Evolutionary conservation across 2,329 filamentous ascomycete species (phyloP).

Genomic region (Ophiostoma pallidulum): DNA sequence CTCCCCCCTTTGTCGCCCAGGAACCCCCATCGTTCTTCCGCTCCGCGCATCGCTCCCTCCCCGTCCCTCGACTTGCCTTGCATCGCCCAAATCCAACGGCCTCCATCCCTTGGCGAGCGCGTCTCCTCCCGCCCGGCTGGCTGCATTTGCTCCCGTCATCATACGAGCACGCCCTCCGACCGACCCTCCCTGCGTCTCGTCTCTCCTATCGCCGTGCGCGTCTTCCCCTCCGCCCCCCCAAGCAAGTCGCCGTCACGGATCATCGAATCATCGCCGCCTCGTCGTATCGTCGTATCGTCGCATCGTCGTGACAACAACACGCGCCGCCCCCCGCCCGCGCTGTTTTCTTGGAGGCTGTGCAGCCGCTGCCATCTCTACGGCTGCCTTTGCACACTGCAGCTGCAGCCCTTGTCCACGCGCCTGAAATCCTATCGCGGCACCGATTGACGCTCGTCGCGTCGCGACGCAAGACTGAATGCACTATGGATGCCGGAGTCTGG

Average conservation of each 20-base stretch:
- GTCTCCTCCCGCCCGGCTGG: too few relatives aligned
- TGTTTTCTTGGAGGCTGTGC: neutral
- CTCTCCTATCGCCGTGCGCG: constrained; percentile 3
- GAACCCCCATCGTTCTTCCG: constrained; percentile 8
- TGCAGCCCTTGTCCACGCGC: neutral
- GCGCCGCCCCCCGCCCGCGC: neutral
- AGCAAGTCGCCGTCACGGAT: constrained; percentile 1
- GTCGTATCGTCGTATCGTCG: neutral
- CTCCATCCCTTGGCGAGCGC: too few relatives aligned
- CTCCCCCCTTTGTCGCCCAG: neutral
- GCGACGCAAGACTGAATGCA: constrained; percentile 6
- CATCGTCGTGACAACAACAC: constrained; percentile 2
- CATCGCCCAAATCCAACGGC: constrained; percentile 6
- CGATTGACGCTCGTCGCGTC: constrained; percentile 6
- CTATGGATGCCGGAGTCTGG: constrained; percentile 12
- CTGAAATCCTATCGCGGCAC: neutral
- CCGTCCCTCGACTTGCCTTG: neutral
- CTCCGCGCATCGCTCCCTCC: constrained; percentile 10
- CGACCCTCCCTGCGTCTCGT: too few relatives aligned
- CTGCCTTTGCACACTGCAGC: neutral
- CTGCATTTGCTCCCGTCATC: too few relatives aligned
- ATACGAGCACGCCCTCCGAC: too few relatives aligned
- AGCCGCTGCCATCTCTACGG: too few relatives aligned
- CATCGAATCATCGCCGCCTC: neutral
- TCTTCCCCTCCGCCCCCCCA: neutral